A percentile compares a stretch with the other conserved stretches of the same genome.
Evolutionary conservation across 371 early-diverging fungal genomes (phyloP).

Genomic region (Mortierella sp.): DNA sequence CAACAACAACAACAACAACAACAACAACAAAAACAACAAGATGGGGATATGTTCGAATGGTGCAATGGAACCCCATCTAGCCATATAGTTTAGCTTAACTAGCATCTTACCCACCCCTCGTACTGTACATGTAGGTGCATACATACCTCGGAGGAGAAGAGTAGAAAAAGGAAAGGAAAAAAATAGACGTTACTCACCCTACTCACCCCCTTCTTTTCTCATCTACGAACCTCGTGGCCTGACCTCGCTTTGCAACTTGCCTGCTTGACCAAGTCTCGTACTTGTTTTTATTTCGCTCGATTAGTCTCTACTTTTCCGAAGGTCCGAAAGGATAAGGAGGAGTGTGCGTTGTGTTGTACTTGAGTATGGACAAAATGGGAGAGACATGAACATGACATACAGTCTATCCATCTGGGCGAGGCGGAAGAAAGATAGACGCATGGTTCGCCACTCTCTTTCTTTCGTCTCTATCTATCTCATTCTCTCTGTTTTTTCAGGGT

Average conservation of each 20-base stretch:
- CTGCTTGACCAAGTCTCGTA: not conserved
- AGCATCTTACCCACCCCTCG: not conserved
- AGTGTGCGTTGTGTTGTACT: constrained; percentile 3
- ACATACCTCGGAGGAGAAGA: not conserved
- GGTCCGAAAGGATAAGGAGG: not conserved
- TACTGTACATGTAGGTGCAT: not conserved
- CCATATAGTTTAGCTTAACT: too few species aligned
- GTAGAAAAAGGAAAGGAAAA: not conserved
- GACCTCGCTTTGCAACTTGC: not conserved
- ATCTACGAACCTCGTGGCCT: constrained; percentile 7
- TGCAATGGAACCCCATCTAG: not conserved
- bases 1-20: too few species aligned
- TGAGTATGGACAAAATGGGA: not conserved
- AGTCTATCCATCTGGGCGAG: constrained; percentile 1
- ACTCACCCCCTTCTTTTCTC: not conserved
- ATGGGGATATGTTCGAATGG: not conserved
- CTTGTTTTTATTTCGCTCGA: not conserved
- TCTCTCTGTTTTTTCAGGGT: not conserved
- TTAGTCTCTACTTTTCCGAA: constrained; percentile 10
- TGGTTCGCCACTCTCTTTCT: not conserved
- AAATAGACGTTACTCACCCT: not conserved
- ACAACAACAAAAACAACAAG: too few species aligned
- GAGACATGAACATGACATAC: not conserved
- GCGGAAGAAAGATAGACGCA: not conserved
- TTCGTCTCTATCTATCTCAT: not conserved